A percentile compares a stretch with the other conserved stretches of the same genome.
phyloP scores from a whole-genome alignment of 352 stramenopile genomes.

The Saprolegnia diclina region DNA sequence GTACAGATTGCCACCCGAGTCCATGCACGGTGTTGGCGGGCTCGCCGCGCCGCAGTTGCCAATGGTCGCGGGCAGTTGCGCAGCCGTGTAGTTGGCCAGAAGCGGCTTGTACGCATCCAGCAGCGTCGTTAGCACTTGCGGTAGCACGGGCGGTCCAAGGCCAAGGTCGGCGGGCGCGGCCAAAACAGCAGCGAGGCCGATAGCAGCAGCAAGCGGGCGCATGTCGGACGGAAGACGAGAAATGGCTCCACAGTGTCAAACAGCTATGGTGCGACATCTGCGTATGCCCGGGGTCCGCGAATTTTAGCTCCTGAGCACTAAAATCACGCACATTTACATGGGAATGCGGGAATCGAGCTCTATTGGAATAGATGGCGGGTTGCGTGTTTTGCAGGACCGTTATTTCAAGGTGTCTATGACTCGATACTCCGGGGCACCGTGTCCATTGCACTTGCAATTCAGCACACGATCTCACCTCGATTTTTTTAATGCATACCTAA shows the following conservation, averaged over 20 bases:
- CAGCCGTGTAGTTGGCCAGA: conserved; percentile 5
- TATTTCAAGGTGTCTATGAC: not conserved
- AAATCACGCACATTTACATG: too few relatives aligned
- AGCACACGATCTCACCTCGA: not conserved
- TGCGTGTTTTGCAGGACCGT: not conserved
- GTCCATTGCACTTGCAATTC: not conserved
- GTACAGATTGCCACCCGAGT: conserved; percentile 23
- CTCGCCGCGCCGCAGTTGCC: conserved; percentile 24
- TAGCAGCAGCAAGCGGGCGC: not conserved
- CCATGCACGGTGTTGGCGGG: conserved; percentile 14
- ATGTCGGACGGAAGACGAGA: not conserved
- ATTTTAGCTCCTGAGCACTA: too few relatives aligned
- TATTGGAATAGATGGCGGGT: too few relatives aligned
- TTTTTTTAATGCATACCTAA: not conserved
- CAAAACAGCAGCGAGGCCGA: not conserved
- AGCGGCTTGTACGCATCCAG: conserved; percentile 12
- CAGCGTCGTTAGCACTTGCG: conserved; percentile 5
- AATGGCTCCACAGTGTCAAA: not conserved
- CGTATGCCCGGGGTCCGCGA: too few relatives aligned
- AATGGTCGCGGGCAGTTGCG: conserved; percentile 21
- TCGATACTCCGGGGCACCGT: not conserved
- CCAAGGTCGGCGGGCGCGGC: not conserved
- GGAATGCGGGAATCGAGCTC: too few relatives aligned
- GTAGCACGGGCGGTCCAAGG: conserved; percentile 2
- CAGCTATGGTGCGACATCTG: not conserved